Base-by-base conservation (phyloP, 208 protist genomes). In the Herpetomonas tarakana region DNA sequence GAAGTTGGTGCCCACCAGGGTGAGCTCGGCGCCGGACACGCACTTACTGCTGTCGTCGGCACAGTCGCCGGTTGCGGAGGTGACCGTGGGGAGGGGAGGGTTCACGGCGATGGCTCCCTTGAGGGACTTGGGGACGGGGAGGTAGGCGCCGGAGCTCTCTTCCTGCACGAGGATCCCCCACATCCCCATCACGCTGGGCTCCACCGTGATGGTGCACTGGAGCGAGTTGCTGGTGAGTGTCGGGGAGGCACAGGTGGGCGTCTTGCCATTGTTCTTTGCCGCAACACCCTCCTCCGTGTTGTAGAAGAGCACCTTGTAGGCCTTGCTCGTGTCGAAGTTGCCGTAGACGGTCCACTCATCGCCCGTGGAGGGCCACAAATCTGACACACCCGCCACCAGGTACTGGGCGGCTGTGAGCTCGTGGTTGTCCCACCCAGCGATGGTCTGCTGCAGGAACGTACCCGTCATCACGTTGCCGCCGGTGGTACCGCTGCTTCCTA, bases 241-340 rank as follows among this genome's bases (percentile, higher is more conserved):
- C 22, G 62, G 7, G 12, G 38, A 21, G 27, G 28, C 31, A 52
- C 71, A 72, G 26, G 31, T 62, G 0, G 54, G 45, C 11, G 35
- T 51, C 26, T 47, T 52, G 38, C 58, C 58, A 47, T 46, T 61
- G 45, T 41, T 41, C n/a, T 21, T 46, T 18, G 14, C 25, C 35
- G 45, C 61, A 12, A 49, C 56, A 4, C 29, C 30, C 9, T n/a
- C 1, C 12, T 67, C 41, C 12, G 25, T 46, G 52, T 74, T 71
- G 68, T 79, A 79, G 57, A 79, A 75, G 54, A 65, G 3, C 27
- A 79, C 47, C 26, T 57, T 62, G 68, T 78, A 74, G 46, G 19
- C 55, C 7, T 6, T 45, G 0, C 14, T n/a, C 9, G 63, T 3
- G 51, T 71, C 59, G 53, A 75, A 79, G 55, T 59, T 71, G 54